Conservation (phyloP, 106 monocot genomes). For the Platanthera zijinensis region DNA sequence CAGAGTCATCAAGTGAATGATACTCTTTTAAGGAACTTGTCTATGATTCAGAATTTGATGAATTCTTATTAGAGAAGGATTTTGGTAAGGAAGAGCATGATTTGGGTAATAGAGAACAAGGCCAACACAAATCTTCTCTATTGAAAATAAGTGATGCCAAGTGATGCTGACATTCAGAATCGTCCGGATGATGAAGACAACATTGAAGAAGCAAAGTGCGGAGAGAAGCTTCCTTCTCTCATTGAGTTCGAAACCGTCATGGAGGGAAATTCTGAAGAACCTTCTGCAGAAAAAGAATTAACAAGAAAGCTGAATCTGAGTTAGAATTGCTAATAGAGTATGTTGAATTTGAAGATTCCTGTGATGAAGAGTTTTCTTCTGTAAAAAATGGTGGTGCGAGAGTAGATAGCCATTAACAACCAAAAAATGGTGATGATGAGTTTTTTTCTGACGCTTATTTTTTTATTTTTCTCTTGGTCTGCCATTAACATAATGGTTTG, state of each 20-base stretch:
- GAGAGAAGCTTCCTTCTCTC: not conserved
- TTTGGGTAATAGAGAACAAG: too few species aligned
- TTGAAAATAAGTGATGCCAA: conserved; percentile 1
- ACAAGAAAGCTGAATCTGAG: not conserved
- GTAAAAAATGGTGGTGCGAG: not conserved
- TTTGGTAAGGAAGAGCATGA: too few species aligned
- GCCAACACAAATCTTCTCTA: not conserved
- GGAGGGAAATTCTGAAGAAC: not conserved
- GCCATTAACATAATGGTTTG: too few species aligned
- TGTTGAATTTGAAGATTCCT: conserved; percentile 2
- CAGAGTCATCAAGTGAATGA: too few species aligned
- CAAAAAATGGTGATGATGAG: not conserved
- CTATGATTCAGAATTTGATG: too few species aligned
- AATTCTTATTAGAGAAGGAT: too few species aligned
- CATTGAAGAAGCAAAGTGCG: not conserved
- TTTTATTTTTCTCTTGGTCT: too few species aligned
- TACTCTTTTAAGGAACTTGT: too few species aligned
- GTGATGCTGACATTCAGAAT: not conserved
- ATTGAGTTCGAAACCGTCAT: not conserved
- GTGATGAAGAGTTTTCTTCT: conserved; percentile 8
- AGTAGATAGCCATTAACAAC: not conserved
- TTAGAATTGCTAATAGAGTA: conserved; percentile 5
- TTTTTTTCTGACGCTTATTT: too few species aligned
- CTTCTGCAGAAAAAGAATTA: not conserved
- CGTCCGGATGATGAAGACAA: not conserved